A percentile compares a stretch with the other conserved stretches of the same genome.
Conservation (phyloP, 1,284 basidiomycete genomes). For the Moniliophthora roreri region DNA sequence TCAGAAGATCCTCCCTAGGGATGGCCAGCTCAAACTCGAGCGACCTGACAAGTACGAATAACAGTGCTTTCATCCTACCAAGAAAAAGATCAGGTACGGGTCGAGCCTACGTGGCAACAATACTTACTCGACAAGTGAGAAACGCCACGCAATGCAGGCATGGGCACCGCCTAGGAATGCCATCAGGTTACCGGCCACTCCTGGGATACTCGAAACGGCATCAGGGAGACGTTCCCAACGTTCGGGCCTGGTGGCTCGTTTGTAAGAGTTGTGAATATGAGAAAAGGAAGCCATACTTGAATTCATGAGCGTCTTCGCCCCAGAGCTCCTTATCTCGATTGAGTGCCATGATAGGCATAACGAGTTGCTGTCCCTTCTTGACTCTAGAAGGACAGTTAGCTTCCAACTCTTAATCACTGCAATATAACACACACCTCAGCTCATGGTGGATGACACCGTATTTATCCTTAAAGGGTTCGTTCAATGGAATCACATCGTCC, state of each 20-base stretch:
- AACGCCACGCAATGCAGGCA: not conserved
- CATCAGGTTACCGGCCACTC: not conserved
- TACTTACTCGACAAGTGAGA: not conserved
- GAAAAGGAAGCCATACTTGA: conserved; percentile 27
- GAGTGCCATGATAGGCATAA: conserved; percentile 37
- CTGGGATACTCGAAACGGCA: conserved; percentile 3
- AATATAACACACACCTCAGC: conserved; percentile 23
- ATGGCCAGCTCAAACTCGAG: conserved; percentile 47
- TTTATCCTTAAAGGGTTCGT: conserved; percentile 39
- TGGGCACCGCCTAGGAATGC: not conserved
- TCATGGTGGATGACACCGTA: conserved; percentile 30
- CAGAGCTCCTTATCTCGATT: conserved; percentile 41
- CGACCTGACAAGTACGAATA: conserved; percentile 47
- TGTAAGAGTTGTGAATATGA: not conserved
- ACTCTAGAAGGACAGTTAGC: conserved; percentile 26
- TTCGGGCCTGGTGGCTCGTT: conserved; percentile 31
- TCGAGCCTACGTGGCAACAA: no score
- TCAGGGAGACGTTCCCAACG: conserved; percentile 40
- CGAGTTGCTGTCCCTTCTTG: conserved; percentile 32
- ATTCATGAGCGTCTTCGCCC: conserved; percentile 46
- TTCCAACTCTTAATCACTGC: conserved; percentile 6
- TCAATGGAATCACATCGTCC: conserved; percentile 61
- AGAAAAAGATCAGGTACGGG: not conserved
- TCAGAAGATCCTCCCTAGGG: conserved; percentile 23
- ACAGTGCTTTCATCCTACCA: conserved; percentile 37